Percentiles rank a stretch among this genome's conserved stretches.
These are phyloP conservation scores for Gracilariopsis chorda DNA, from an alignment of 23 red algal species.

Conservation along the genomic window DNA sequence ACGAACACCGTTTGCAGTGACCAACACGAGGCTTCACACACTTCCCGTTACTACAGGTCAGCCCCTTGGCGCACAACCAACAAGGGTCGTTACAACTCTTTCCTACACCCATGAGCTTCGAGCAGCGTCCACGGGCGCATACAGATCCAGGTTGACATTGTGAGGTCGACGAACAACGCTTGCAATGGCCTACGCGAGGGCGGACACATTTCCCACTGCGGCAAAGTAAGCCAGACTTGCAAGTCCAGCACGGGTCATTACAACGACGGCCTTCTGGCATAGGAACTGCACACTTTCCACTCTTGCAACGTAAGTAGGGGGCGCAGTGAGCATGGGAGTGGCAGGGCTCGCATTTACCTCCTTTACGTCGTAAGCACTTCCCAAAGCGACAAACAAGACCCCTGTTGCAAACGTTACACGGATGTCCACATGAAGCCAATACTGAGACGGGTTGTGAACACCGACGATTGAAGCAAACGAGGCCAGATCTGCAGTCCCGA, in stretches of 20 bases:
- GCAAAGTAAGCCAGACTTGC: not conserved
- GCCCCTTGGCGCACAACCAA: not conserved
- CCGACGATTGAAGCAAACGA: no score
- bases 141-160: not conserved
- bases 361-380: no score
- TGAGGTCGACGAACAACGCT: not conserved
- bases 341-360: not conserved
- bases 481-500: no score
- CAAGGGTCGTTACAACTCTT: not conserved
- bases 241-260: not conserved
- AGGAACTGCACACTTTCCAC: not conserved
- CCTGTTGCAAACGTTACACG: no score
- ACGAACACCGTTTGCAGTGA: not conserved
- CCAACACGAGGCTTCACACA: no score
- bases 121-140: not conserved
- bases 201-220: not conserved
- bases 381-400: no score
- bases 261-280: not conserved
- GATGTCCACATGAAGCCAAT: no score
- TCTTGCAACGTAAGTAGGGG: not conserved
- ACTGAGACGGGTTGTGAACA: no score
- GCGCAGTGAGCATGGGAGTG: not conserved
- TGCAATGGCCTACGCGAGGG: not conserved
- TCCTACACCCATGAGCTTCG: not conserved
- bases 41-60: not conserved